Evolutionary conservation across 1,284 basidiomycete species (phyloP).

Genomic region (Cutaneotrichosporon spelunceum): DNA sequence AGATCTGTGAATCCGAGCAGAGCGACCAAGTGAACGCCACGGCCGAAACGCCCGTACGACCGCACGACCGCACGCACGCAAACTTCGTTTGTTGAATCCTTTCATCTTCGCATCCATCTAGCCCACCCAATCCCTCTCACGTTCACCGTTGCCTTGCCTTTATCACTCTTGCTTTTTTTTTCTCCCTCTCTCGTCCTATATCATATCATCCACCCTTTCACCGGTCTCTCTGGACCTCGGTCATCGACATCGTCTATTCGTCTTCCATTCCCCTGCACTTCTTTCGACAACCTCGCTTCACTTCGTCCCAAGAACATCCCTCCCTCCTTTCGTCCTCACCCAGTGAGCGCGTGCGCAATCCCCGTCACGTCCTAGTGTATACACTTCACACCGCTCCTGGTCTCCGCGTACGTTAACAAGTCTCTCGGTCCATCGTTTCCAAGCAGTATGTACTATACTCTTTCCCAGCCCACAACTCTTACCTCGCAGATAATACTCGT

Average conservation of each 20-base stretch:
- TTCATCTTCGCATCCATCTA: neutral
- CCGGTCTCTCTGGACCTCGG: neutral
- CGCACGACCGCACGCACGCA: neutral
- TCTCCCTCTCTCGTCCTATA: neutral
- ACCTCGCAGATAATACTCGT: slow-evolving; percentile 1
- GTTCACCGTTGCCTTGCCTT: neutral
- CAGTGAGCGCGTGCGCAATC: neutral
- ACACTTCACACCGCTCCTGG: neutral
- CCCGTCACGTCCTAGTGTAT: neutral
- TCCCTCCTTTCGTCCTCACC: neutral
- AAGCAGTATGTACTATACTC: neutral
- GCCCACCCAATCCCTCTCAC: neutral
- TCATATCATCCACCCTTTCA: neutral
- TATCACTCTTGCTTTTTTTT: neutral
- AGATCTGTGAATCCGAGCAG: neutral
- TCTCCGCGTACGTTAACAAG: neutral
- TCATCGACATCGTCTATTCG: neutral
- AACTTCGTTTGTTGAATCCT: neutral
- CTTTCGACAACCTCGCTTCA: neutral
- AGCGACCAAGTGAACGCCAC: neutral
- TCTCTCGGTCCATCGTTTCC: neutral
- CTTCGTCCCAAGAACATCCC: neutral
- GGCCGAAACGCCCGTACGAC: too few species aligned
- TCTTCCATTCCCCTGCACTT: neutral
- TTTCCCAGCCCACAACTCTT: neutral